These are phyloP conservation scores for Borovskyia barvae DNA, from an alignment of 208 protist species.

Conservation along the genomic window DNA sequence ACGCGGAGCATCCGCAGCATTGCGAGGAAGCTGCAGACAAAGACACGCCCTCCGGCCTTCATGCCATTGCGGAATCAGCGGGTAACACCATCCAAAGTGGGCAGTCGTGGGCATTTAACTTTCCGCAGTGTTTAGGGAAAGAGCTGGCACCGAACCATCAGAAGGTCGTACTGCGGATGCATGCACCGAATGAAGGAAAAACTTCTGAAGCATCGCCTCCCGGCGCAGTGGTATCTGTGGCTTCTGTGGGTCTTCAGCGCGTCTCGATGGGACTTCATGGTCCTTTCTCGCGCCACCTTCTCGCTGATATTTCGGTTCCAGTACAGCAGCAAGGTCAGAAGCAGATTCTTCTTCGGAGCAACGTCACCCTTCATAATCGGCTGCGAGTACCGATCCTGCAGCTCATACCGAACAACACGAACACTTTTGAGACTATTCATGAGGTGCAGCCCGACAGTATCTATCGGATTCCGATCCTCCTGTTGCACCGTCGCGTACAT, in stretches of 20 bases:
- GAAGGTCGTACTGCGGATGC: conserved; percentile 36
- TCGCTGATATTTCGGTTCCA: conserved; percentile 48
- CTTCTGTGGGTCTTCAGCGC: conserved; percentile 15
- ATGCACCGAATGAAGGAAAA: not conserved
- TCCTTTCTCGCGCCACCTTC: conserved; percentile 26
- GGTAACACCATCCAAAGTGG: conserved; percentile 10
- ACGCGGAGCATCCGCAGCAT: not conserved
- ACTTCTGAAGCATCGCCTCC: no score
- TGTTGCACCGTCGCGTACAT: conserved; percentile 14
- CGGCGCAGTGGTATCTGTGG: conserved; percentile 11
- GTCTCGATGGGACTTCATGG: conserved; percentile 7
- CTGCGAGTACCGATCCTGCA: conserved; percentile 40
- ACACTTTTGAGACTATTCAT: conserved; percentile 10
- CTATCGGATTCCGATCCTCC: conserved; percentile 10
- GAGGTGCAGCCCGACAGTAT: no score
- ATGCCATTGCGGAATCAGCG: no score
- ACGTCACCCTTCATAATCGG: conserved; percentile 48
- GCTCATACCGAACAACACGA: conserved; percentile 1
- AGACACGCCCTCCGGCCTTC: no score
- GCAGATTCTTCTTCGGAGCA: conserved; percentile 40
- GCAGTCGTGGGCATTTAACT: conserved; percentile 57
- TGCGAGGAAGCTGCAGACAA: not conserved
- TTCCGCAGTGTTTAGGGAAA: conserved; percentile 53
- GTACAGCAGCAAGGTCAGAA: conserved; percentile 32
- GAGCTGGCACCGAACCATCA: conserved; percentile 54